A percentile compares a stretch with the other conserved stretches of the same genome.
Conservation (phyloP, 139 green algal genomes). For the Dunaliella primolecta region DNA sequence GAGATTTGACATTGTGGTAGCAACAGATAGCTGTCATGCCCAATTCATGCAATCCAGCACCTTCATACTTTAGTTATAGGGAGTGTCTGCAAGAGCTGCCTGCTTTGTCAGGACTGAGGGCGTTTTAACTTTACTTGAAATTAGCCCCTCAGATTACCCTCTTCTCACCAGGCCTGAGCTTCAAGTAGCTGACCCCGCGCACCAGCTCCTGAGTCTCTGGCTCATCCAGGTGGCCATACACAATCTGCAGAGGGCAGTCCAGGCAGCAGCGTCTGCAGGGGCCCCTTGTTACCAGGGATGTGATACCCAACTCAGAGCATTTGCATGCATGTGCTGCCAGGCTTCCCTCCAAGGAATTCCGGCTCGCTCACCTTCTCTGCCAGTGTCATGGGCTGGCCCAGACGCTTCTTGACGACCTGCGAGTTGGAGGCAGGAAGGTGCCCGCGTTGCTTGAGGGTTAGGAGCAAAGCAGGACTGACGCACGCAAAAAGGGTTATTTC, state of each 20-base stretch:
- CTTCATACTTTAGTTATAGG: too few relatives aligned
- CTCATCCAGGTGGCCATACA: slow-evolving; percentile 94
- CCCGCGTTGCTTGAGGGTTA: too few relatives aligned
- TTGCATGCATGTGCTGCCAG: not conserved
- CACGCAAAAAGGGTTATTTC: not conserved
- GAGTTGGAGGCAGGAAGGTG: too few relatives aligned
- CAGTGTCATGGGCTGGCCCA: slow-evolving; percentile 85
- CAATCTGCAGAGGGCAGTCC: slow-evolving; percentile 67
- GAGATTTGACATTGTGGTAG: too few relatives aligned
- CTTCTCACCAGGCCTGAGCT: slow-evolving; percentile 80
- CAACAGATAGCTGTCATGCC: too few relatives aligned
- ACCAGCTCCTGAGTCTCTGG: slow-evolving; percentile 78
- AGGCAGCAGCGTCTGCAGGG: not conserved
- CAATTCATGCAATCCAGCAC: too few relatives aligned
- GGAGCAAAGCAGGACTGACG: not conserved
- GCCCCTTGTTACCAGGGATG: not conserved
- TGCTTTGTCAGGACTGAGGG: too few relatives aligned
- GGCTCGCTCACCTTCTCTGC: slow-evolving; percentile 80
- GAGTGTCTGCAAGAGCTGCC: too few relatives aligned
- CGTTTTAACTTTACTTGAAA: too few relatives aligned
- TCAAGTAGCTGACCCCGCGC: slow-evolving; percentile 84
- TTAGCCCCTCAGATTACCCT: too few relatives aligned
- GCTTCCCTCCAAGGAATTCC: not conserved
- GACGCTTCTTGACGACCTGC: slow-evolving; percentile 77
- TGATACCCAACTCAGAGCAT: not conserved